Base-by-base conservation (phyloP, 805 yeast genomes). In the Metschnikowia chrysomelidarum region DNA sequence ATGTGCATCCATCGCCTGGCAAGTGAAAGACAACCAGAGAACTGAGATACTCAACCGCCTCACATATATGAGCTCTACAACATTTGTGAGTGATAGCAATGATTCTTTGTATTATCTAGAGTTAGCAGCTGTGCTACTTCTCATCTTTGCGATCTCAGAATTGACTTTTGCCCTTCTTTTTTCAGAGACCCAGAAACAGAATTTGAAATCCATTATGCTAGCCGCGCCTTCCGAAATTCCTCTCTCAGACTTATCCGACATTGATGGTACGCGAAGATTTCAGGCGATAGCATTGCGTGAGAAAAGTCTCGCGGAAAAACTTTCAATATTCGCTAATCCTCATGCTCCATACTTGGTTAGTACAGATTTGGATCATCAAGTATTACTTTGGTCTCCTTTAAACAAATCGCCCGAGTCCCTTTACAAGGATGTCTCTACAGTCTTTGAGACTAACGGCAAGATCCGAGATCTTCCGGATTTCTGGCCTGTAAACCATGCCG, bases 341-440 rank as follows among this genome's bases (percentile, higher is more conserved):
- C 62, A 74, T 10, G 69, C 77, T 34, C 78, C 87, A 3, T 80
- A 83, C 48, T 68, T 84, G 16, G 78, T 85, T 0, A 71, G 84
- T 1, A 72, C 82, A 18, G 91, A 89, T 4, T 62, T 87, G 51
- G 94, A 86, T 49, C 88, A 82, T 47, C 75, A 71, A 40, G 69
- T 86, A 4, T 56, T 77, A 20, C 75, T 85, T 8, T 86, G 94
- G 94, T 80, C 85, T 0, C 88, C 88, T 3, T 53, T 79, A 36
- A 21, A 42, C 7, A 57, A 53, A 14, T 30, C 41, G 13, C 25
- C 34, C 7, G 29, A 27, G 3, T 41, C 45, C 0, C 19, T 16
- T 5, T 64, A 67, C 1, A 47, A 57, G 1, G 49, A 57, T 24
- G 49, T 63, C 7, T 36, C 62, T 0, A 54, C 84, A 69, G 25